Percentiles rank a stretch among this genome's conserved stretches.
Evolutionary conservation across 208 protist species (phyloP).

Genomic region (Trypanosoma platydactyli): DNA sequence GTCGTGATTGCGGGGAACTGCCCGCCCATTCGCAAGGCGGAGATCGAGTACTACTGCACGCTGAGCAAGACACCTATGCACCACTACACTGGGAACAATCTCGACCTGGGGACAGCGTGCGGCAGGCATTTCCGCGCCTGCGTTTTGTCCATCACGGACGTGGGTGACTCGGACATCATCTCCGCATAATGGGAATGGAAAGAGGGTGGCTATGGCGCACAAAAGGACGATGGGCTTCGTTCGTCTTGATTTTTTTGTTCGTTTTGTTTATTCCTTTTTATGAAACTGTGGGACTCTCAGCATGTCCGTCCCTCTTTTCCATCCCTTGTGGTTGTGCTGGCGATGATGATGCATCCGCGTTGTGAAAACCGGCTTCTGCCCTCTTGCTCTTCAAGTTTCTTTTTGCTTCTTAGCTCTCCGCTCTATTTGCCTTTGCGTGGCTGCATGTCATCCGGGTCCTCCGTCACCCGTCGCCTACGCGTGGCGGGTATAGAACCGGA

Average conservation of each 20-base stretch:
- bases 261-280: too few relatives aligned
- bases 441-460: neutral
- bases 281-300: too few relatives aligned
- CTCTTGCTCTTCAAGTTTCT: conserved; percentile 2
- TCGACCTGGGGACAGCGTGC: conserved; percentile 99
- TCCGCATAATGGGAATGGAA: conserved; percentile 40
- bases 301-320: too few relatives aligned
- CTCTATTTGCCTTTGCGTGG: neutral
- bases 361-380: neutral
- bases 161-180: conserved; percentile 96
- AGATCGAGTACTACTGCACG: conserved; percentile 99
- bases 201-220: conserved; percentile 13
- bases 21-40: conserved; percentile 97
- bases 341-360: too few relatives aligned
- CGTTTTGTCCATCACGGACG: conserved; percentile 97
- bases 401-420: conserved; percentile 10
- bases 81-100: conserved; percentile 98
- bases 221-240: neutral
- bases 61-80: conserved; percentile 98
- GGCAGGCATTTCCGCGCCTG: conserved; percentile 98
- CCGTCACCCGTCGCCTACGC: conserved; percentile 47
- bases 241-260: conserved; percentile 13
- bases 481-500: conserved; percentile 51
- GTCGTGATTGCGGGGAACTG: conserved; percentile 99
- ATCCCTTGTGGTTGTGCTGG: too few relatives aligned